A percentile compares a stretch with the other conserved stretches of the same genome.
These are phyloP conservation scores for Wickerhamomyces canadensis DNA, from an alignment of 805 yeast species.

Conservation along the genomic window DNA sequence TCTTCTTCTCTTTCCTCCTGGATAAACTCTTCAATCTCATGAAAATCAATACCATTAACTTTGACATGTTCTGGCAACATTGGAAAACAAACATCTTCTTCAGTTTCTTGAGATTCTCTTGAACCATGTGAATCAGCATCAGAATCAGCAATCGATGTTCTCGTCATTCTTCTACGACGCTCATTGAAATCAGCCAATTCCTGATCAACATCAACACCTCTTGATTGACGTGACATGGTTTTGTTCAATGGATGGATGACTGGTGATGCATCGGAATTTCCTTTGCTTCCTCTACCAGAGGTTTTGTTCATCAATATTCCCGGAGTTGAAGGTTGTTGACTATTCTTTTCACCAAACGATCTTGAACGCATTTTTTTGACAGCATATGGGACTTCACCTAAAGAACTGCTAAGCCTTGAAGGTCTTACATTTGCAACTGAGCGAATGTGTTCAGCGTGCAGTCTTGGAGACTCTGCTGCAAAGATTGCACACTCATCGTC, in stretches of 20 bases:
- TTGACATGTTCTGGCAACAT: conserved; percentile 64
- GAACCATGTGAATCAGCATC: conserved; percentile 72
- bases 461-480: conserved; percentile 7
- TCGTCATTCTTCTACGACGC: conserved; percentile 28
- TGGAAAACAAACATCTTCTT: conserved; percentile 97
- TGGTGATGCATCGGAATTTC: conserved; percentile 17
- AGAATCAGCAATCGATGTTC: conserved; percentile 41
- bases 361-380: conserved; percentile 20
- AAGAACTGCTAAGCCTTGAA: conserved; percentile 7
- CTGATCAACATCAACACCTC: conserved; percentile 25
- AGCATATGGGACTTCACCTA: neutral
- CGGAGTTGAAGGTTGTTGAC: conserved; percentile 15
- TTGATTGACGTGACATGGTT: conserved; percentile 19
- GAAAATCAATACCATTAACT: conserved; percentile 81
- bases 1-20: conserved; percentile 52
- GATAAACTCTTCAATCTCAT: conserved; percentile 80
- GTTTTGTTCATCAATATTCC: conserved; percentile 26
- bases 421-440: conserved; percentile 7
- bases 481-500: conserved; percentile 13
- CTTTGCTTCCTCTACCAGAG: conserved; percentile 20
- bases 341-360: conserved; percentile 34
- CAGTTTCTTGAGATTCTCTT: conserved; percentile 82
- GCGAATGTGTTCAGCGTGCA: conserved; percentile 1
- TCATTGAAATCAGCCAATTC: conserved; percentile 28
- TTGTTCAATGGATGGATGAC: conserved; percentile 18